phyloP scores from a whole-genome alignment of 208 protist genomes.

The Trypanosoma avium region DNA sequence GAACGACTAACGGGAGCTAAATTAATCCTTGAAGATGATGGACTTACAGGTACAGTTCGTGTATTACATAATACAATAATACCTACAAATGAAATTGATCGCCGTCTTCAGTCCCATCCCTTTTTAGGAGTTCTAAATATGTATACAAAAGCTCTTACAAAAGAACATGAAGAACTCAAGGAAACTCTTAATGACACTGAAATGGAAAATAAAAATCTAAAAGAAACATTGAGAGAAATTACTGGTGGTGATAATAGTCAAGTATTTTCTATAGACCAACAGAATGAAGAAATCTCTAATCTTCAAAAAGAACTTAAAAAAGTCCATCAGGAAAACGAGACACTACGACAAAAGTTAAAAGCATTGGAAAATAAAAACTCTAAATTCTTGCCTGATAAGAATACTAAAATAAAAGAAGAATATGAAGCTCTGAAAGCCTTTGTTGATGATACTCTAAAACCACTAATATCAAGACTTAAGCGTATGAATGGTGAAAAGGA shows the following conservation, averaged over 20 bases:
- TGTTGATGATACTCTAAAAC: slow-evolving; percentile 6
- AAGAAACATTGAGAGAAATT: neutral
- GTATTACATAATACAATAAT: slow-evolving; percentile 42
- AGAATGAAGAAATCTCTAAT: neutral
- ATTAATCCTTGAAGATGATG: no score
- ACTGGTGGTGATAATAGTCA: no score
- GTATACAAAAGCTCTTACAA: neutral
- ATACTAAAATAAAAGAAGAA: slow-evolving; percentile 1
- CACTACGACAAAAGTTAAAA: neutral
- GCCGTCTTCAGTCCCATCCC: neutral
- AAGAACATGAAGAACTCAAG: slow-evolving; percentile 4
- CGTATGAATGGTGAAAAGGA: slow-evolving; percentile 13
- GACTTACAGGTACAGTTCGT: slow-evolving; percentile 34
- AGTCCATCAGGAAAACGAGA: neutral
- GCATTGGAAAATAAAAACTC: no score
- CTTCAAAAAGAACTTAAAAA: neutral
- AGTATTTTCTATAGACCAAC: no score
- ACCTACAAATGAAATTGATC: slow-evolving; percentile 14
- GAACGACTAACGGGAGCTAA: slow-evolving; percentile 13
- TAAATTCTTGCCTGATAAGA: no score
- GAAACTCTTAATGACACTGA: neutral
- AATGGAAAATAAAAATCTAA: neutral
- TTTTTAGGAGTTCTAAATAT: neutral
- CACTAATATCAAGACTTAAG: slow-evolving; percentile 1
- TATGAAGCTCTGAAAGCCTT: slow-evolving; percentile 2